Percentiles rank a stretch among this genome's conserved stretches.
phyloP scores from a whole-genome alignment of 768 basidiomycete species.

The Trametes villosa region DNA sequence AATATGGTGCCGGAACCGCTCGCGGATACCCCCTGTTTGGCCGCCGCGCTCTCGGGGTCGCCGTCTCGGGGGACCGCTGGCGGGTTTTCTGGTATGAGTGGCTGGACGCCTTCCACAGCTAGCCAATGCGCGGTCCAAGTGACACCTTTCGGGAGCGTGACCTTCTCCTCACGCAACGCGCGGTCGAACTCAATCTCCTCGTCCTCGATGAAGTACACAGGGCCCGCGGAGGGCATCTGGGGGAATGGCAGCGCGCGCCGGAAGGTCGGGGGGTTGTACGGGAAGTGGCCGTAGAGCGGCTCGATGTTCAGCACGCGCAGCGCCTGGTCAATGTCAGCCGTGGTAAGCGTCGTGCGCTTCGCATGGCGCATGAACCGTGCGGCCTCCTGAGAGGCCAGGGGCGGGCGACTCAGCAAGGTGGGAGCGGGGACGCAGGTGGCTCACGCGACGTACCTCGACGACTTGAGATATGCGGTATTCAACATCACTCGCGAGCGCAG shows the following conservation, averaged over 20 bases:
- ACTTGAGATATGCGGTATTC: conserved; percentile 97
- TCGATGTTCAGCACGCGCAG: conserved; percentile 95
- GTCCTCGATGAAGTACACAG: conserved; percentile 93
- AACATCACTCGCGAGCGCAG: conserved; percentile 90
- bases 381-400: conserved; percentile 75
- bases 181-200: conserved; percentile 98
- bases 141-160: conserved; percentile 77
- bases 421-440: not conserved
- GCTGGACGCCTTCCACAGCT: conserved; percentile 97
- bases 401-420: too few species aligned
- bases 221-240: conserved; percentile 54
- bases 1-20: conserved; percentile 32
- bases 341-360: conserved; percentile 85
- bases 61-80: conserved; percentile 72
- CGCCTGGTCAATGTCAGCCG: conserved; percentile 91
- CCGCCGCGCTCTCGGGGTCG: conserved; percentile 38
- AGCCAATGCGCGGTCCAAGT: conserved; percentile 97
- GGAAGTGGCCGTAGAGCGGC: conserved; percentile 86
- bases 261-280: conserved; percentile 65
- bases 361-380: conserved; percentile 97
- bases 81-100: conserved; percentile 94
- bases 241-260: conserved; percentile 55
- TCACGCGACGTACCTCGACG: conserved; percentile 66
- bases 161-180: conserved; percentile 84
- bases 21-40: conserved; percentile 21